These are phyloP conservation scores for Backusella liffmaniae DNA, from an alignment of 192 early-diverging fungal genomes.

Conservation along the genomic window DNA sequence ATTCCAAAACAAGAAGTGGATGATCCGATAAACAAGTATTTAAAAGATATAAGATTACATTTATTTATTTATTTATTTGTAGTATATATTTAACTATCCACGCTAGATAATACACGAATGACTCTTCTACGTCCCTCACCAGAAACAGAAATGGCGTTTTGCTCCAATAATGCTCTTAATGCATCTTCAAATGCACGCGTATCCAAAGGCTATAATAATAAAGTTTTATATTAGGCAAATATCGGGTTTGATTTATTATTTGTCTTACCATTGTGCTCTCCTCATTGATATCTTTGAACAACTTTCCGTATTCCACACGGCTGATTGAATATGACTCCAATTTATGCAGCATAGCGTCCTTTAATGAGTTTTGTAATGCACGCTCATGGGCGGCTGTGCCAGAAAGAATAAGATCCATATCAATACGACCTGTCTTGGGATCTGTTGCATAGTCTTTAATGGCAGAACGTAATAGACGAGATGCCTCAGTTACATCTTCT, in stretches of 20 bases:
- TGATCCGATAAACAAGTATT: conserved; percentile 9
- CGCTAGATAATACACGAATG: conserved; percentile 22
- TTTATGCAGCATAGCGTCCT: conserved; percentile 46
- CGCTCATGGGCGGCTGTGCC: conserved; percentile 83
- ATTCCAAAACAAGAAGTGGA: background rate
- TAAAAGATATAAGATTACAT: background rate
- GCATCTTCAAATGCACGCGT: conserved; percentile 57
- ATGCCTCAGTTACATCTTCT: conserved; percentile 86
- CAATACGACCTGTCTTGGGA: conserved; percentile 89
- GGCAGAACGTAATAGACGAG: conserved; percentile 83
- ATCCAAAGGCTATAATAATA: conserved; percentile 33
- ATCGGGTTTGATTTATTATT: background rate
- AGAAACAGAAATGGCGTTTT: conserved; percentile 41
- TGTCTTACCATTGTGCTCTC: conserved; percentile 44
- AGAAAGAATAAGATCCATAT: conserved; percentile 89
- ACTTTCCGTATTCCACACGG: conserved; percentile 38
- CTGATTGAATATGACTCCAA: conserved; percentile 36
- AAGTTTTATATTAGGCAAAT: background rate
- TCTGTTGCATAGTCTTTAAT: conserved; percentile 92
- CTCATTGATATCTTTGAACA: conserved; percentile 47
- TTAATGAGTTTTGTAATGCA: conserved; percentile 56
- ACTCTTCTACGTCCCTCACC: conserved; percentile 40
- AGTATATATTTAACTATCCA: background rate
- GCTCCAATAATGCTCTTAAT: conserved; percentile 51
- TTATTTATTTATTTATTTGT: conserved; percentile 1